These are phyloP conservation scores for Jaminaea rosea DNA, from an alignment of 1,284 basidiomycete genomes.

Conservation along the genomic window DNA sequence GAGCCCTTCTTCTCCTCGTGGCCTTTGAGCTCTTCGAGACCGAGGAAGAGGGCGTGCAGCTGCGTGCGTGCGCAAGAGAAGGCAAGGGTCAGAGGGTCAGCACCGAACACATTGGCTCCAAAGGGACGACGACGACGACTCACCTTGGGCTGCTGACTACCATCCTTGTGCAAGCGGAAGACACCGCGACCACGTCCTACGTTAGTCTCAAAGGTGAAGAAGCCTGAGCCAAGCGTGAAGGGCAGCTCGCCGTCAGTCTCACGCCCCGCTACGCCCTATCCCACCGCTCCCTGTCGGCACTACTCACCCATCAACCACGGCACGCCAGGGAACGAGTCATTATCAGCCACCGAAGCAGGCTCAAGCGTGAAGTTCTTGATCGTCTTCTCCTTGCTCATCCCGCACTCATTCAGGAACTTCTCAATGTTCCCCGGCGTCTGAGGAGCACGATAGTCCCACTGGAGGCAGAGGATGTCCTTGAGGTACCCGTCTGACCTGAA, in stretches of 20 bases:
- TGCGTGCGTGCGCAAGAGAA: not conserved
- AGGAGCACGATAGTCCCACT: not conserved
- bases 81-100: too few relatives aligned
- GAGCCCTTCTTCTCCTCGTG: not conserved
- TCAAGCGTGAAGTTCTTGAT: not conserved
- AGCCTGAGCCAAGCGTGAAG: too few relatives aligned
- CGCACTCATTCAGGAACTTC: not conserved
- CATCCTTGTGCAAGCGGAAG: not conserved
- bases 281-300: too few relatives aligned
- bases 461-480: not conserved
- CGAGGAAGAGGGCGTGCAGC: slow-evolving; percentile 1
- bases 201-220: slow-evolving; percentile 1
- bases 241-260: too few relatives aligned
- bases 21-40: slow-evolving; percentile 3
- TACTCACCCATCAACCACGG: not conserved
- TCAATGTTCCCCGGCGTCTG: not conserved
- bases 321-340: not conserved
- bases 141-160: not conserved
- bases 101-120: too few relatives aligned
- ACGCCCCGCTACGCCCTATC: too few relatives aligned
- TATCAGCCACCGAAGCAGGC: not conserved
- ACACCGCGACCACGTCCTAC: not conserved
- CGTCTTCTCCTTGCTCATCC: not conserved
- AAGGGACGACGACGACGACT: too few relatives aligned
- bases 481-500: not conserved